A percentile compares a stretch with the other conserved stretches of the same genome.
Evolutionary conservation across 2,329 filamentous ascomycete species (phyloP).

Genomic region (Colletotrichum orchidophilum): DNA sequence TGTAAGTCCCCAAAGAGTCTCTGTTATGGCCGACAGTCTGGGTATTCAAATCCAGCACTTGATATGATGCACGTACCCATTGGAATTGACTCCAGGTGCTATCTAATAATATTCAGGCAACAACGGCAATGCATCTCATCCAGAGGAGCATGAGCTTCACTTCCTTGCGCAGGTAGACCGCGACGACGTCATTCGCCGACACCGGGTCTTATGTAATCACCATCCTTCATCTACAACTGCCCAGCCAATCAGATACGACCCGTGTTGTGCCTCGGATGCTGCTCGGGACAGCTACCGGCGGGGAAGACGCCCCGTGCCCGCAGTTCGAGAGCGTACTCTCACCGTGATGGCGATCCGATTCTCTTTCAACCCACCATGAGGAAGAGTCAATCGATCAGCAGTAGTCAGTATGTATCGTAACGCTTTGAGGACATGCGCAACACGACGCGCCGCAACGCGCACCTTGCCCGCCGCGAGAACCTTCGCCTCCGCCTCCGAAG

Average conservation of each 20-base stretch:
- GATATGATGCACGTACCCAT: neutral
- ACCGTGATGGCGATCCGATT: conserved; percentile 7
- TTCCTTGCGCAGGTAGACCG: neutral
- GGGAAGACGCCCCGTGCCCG: conserved; percentile 7
- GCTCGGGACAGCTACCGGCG: conserved; percentile 29
- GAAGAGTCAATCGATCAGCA: conserved; percentile 5
- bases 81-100: neutral
- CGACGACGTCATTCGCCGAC: conserved; percentile 31
- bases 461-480: conserved; percentile 38
- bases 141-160: neutral
- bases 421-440: conserved; percentile 21
- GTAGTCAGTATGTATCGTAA: conserved; percentile 13
- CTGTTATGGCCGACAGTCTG: neutral
- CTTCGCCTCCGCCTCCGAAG: conserved; percentile 47
- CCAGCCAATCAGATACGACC: conserved; percentile 12
- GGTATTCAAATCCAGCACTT: neutral
- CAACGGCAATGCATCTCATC: too few relatives aligned
- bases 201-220: conserved; percentile 25
- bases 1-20: neutral
- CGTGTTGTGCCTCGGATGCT: conserved; percentile 24
- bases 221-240: neutral
- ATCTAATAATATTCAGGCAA: neutral
- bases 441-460: conserved; percentile 31
- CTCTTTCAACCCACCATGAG: neutral
- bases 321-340: conserved; percentile 1